Evolutionary conservation across 2,329 filamentous ascomycete genomes (phyloP).

Genomic region (Fonsecaea multimorphosa): DNA sequence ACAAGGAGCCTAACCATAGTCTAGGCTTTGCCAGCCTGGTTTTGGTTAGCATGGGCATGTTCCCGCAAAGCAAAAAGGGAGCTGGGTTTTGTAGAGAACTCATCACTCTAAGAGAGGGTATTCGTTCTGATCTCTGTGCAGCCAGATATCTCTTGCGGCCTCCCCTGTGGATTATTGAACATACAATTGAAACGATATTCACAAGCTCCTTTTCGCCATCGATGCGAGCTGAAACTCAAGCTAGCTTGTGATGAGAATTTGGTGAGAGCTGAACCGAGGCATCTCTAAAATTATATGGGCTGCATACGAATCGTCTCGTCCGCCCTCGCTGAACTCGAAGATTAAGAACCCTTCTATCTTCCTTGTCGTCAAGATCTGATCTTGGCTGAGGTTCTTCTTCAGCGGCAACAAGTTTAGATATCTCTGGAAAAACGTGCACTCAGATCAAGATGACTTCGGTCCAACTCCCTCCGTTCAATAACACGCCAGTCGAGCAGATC

Average conservation of each 20-base stretch:
- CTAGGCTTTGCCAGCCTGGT: neutral
- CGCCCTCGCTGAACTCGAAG: neutral
- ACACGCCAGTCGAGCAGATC: constrained; percentile 72
- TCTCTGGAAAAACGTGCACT: neutral
- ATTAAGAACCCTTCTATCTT: neutral
- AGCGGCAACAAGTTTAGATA: neutral
- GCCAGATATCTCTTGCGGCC: neutral
- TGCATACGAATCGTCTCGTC: neutral
- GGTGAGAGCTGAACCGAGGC: neutral
- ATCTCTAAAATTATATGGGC: neutral
- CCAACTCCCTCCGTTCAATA: constrained; percentile 57
- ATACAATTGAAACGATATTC: neutral
- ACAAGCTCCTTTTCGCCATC: neutral
- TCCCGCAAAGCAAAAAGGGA: neutral
- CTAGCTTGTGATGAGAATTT: neutral
- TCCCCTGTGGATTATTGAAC: neutral
- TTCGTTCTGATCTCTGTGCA: neutral
- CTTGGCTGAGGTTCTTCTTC: neutral
- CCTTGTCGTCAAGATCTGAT: neutral
- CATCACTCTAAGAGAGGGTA: neutral
- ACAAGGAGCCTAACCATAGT: neutral
- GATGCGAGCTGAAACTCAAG: neutral
- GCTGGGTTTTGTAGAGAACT: neutral
- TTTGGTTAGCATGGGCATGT: neutral
- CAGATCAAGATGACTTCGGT: constrained; percentile 42